Conservation (phyloP, 495 filamentous ascomycete genomes). For the Baudoinia panamericana region DNA sequence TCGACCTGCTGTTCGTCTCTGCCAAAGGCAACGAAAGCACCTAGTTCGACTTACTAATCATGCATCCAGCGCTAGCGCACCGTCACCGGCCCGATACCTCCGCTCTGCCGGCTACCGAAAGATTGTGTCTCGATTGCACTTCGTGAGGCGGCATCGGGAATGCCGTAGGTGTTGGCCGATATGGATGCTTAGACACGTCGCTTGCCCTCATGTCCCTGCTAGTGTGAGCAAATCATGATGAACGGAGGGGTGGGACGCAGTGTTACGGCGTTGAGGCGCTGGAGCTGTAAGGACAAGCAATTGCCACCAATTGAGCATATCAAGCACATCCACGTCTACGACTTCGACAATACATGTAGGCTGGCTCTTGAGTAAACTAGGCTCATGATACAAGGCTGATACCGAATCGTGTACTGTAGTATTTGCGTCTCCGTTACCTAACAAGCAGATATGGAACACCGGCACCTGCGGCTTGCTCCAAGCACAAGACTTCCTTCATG, state of each 20-base stretch:
- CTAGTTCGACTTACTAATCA: too few species aligned
- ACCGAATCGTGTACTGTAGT: conserved; percentile 37
- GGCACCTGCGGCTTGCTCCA: conserved; percentile 63
- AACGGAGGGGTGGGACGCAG: conserved; percentile 35
- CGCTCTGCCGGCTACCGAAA: too few species aligned
- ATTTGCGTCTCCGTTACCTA: conserved; percentile 80
- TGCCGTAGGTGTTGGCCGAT: too few species aligned
- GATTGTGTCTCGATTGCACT: too few species aligned
- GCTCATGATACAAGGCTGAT: not conserved
- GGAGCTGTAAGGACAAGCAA: conserved; percentile 62
- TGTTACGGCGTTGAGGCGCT: conserved; percentile 60
- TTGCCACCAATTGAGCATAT: conserved; percentile 62
- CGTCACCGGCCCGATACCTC: too few species aligned
- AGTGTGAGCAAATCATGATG: too few species aligned
- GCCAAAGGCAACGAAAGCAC: too few species aligned
- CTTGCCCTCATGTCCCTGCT: too few species aligned
- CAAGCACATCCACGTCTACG: conserved; percentile 80
- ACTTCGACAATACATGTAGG: conserved; percentile 95
- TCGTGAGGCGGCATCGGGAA: too few species aligned
- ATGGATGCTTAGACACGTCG: too few species aligned
- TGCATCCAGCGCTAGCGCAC: too few species aligned
- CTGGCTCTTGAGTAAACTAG: not conserved
- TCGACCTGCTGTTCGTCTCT: too few species aligned
- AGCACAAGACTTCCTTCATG: conserved; percentile 58
- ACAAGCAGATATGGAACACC: conserved; percentile 73